Evolutionary conservation across 2,329 filamentous ascomycete genomes (phyloP).

Genomic region (Stemphylium lycopersici): DNA sequence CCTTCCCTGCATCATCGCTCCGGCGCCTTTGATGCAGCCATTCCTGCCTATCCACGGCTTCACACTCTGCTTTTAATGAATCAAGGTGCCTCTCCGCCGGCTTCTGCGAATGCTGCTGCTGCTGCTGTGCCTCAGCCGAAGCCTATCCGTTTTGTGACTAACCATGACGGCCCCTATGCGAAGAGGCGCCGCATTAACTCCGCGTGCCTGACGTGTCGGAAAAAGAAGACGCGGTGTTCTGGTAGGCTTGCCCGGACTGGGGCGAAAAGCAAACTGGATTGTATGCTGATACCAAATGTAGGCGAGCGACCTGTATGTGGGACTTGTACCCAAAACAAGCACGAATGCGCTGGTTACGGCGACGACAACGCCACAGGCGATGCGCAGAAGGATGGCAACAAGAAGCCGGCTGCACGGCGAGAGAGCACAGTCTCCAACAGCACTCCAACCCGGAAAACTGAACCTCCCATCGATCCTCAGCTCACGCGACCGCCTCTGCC

Average conservation of each 20-base stretch:
- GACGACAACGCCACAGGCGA: slow-evolving; percentile 37
- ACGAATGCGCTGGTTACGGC: slow-evolving; percentile 56
- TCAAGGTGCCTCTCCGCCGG: slow-evolving; percentile 35
- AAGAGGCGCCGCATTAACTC: slow-evolving; percentile 51
- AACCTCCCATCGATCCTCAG: slow-evolving; percentile 33
- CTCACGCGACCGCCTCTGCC: slow-evolving; percentile 33
- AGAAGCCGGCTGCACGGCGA: slow-evolving; percentile 19
- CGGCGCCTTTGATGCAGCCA: slow-evolving; percentile 16
- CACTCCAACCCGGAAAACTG: slow-evolving; percentile 17
- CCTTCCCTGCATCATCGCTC: slow-evolving; percentile 8
- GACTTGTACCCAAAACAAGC: slow-evolving; percentile 56
- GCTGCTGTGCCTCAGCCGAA: slow-evolving; percentile 37
- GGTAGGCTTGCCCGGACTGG: slow-evolving; percentile 27
- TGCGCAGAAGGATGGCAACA: slow-evolving; percentile 29
- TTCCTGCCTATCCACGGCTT: slow-evolving; percentile 12
- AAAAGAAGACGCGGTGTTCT: slow-evolving; percentile 58
- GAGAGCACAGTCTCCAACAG: slow-evolving; percentile 22
- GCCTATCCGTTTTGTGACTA: slow-evolving; percentile 52
- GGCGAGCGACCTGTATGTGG: slow-evolving; percentile 52
- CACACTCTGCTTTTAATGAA: slow-evolving; percentile 40
- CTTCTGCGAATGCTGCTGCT: slow-evolving; percentile 39
- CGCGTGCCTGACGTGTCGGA: slow-evolving; percentile 56
- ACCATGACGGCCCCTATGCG: slow-evolving; percentile 51
- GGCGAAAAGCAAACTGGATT: no score
- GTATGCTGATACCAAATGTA: slow-evolving; percentile 17